Evolutionary conservation across 2,329 filamentous ascomycete species (phyloP).

Genomic region (Claviceps paspali): DNA sequence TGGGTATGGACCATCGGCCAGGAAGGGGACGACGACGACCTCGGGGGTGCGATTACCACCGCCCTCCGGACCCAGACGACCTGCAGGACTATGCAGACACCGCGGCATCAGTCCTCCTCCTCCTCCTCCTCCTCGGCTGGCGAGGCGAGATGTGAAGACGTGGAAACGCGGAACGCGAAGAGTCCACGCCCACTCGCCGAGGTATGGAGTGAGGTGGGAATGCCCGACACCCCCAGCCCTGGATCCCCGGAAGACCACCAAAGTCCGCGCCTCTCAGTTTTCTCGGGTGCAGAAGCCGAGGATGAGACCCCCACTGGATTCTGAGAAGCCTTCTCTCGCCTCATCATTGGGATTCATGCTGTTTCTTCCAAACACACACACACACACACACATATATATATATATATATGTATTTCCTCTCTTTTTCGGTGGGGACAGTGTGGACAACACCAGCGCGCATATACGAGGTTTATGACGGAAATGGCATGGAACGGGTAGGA

Average conservation of each 20-base stretch:
- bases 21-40: constrained; percentile 31
- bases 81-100: background rate
- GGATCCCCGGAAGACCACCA: constrained; percentile 21
- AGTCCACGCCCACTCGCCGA: constrained; percentile 17
- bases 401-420: too few relatives aligned
- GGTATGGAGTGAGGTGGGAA: constrained; percentile 28
- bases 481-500: too few relatives aligned
- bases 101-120: too few relatives aligned
- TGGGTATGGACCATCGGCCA: constrained; percentile 53
- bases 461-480: too few relatives aligned
- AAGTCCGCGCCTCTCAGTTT: constrained; percentile 1
- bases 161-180: constrained; percentile 27
- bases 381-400: too few relatives aligned
- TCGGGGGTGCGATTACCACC: constrained; percentile 27
- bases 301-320: constrained; percentile 8
- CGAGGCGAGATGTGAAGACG: constrained; percentile 13
- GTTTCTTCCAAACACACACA: too few relatives aligned
- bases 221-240: constrained; percentile 31
- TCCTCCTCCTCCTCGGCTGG: background rate
- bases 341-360: too few relatives aligned
- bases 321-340: background rate
- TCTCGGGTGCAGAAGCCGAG: constrained; percentile 19
- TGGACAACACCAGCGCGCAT: too few relatives aligned
- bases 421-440: too few relatives aligned
- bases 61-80: constrained; percentile 18